Conservation (phyloP, 2,329 filamentous ascomycete species). For the Mollisia scopiformis region DNA sequence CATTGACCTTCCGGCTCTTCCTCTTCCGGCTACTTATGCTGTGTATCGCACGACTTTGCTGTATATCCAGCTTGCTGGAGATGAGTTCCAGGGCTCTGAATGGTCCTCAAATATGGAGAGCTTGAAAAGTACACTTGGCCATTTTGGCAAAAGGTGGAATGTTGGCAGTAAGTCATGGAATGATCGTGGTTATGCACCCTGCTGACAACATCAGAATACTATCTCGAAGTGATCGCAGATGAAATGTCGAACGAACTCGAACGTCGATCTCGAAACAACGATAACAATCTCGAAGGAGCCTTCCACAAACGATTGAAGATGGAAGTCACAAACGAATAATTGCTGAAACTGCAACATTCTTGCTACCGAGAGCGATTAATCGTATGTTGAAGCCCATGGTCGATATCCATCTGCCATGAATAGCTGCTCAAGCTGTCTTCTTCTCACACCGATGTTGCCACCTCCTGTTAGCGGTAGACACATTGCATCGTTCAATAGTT, state of each 20-base stretch:
- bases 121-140: slow-evolving; percentile 22
- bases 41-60: slow-evolving; percentile 24
- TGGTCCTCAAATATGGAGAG: slow-evolving; percentile 23
- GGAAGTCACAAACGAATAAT: slow-evolving; percentile 4
- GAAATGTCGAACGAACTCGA: slow-evolving; percentile 12
- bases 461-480: slow-evolving; percentile 55
- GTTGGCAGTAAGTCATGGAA: slow-evolving; percentile 24
- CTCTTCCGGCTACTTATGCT: slow-evolving; percentile 24
- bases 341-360: background rate
- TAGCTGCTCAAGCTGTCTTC: slow-evolving; percentile 50
- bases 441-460: slow-evolving; percentile 55
- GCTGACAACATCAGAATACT: slow-evolving; percentile 17
- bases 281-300: background rate
- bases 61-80: slow-evolving; percentile 26
- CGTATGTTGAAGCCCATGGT: slow-evolving; percentile 46
- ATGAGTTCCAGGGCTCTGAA: slow-evolving; percentile 21
- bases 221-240: slow-evolving; percentile 16
- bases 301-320: slow-evolving; percentile 7
- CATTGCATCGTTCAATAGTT: slow-evolving; percentile 48
- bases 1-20: slow-evolving; percentile 25
- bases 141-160: slow-evolving; percentile 26
- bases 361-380: background rate
- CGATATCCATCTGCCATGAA: slow-evolving; percentile 48
- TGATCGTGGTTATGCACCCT: background rate
- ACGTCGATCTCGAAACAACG: background rate